phyloP scores from a whole-genome alignment of 78 protist genomes.

The Emiliania huxleyi region DNA sequence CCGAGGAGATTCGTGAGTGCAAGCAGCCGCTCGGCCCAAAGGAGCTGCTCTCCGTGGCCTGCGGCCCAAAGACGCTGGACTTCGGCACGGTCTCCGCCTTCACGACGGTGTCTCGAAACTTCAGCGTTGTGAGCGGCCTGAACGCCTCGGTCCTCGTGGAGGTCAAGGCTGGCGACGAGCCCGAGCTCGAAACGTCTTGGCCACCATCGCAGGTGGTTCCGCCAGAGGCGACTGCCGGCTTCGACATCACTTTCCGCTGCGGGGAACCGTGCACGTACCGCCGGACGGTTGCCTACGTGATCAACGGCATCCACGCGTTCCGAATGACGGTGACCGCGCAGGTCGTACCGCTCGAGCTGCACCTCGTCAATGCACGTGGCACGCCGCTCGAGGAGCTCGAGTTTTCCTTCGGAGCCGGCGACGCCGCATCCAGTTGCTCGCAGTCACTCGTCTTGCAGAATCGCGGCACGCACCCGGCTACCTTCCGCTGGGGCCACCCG shows the following conservation, averaged over 20 bases:
- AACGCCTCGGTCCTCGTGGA: not conserved
- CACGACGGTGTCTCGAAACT: not conserved
- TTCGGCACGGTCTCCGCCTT: slow-evolving; percentile 51
- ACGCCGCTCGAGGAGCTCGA: not conserved
- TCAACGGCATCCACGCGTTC: slow-evolving; percentile 58
- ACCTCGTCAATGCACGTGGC: not conserved
- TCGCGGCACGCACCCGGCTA: slow-evolving; percentile 18
- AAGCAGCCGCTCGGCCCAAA: slow-evolving; percentile 22
- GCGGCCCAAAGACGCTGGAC: slow-evolving; percentile 46
- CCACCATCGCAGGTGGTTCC: slow-evolving; percentile 57
- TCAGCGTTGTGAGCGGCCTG: slow-evolving; percentile 42
- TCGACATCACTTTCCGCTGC: slow-evolving; percentile 39
- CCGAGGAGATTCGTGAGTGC: slow-evolving; percentile 23
- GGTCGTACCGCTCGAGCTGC: slow-evolving; percentile 51
- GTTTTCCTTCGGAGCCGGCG: slow-evolving; percentile 38
- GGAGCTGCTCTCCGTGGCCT: not conserved
- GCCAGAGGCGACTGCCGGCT: slow-evolving; percentile 61
- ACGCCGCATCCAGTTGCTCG: not conserved
- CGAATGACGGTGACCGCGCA: slow-evolving; percentile 43
- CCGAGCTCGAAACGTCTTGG: slow-evolving; percentile 30
- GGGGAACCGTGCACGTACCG: not conserved
- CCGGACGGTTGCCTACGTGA: slow-evolving; percentile 33
- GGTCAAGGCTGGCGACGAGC: slow-evolving; percentile 35
- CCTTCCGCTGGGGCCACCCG: not conserved
- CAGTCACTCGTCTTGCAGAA: not conserved